These are phyloP conservation scores for Cladobotryum protrusum DNA, from an alignment of 2,329 filamentous ascomycete genomes.

Conservation along the genomic window DNA sequence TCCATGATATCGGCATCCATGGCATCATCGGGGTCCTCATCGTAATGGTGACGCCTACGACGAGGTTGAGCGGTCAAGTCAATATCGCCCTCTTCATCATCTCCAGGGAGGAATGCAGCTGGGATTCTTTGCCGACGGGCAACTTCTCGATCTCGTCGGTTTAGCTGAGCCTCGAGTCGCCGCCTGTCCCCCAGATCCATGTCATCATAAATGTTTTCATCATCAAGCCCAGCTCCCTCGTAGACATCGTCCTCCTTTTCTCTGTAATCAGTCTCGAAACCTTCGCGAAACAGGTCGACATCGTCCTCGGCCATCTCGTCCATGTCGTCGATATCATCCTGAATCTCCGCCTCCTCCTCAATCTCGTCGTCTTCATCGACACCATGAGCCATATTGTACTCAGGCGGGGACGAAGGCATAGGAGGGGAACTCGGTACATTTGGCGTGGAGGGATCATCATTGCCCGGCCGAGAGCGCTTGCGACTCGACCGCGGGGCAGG, in stretches of 20 bases:
- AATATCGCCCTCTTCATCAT: slow-evolving; percentile 77
- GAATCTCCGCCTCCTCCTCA: slow-evolving; percentile 63
- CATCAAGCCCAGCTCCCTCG: slow-evolving; percentile 66
- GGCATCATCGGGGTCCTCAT: slow-evolving; percentile 88
- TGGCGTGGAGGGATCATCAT: slow-evolving; percentile 47
- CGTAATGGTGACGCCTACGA: slow-evolving; percentile 80
- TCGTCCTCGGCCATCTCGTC: slow-evolving; percentile 79
- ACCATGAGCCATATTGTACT: slow-evolving; percentile 58
- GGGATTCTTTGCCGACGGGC: slow-evolving; percentile 61
- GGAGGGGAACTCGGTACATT: slow-evolving; percentile 51
- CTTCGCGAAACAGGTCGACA: slow-evolving; percentile 69
- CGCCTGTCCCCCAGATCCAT: slow-evolving; percentile 62
- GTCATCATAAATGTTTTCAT: slow-evolving; percentile 67
- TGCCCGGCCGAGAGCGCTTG: slow-evolving; percentile 49
- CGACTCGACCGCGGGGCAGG: slow-evolving; percentile 44
- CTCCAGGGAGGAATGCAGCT: slow-evolving; percentile 68
- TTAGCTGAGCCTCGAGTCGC: slow-evolving; percentile 65
- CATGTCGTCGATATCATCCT: slow-evolving; percentile 69
- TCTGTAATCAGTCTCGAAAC: slow-evolving; percentile 66
- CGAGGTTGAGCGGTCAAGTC: slow-evolving; percentile 83
- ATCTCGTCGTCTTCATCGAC: slow-evolving; percentile 66
- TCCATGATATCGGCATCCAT: slow-evolving; percentile 94
- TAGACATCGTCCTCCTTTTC: slow-evolving; percentile 63
- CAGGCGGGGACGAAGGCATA: slow-evolving; percentile 61
- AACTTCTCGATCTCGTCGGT: slow-evolving; percentile 67